Evolutionary conservation across 805 yeast genomes (phyloP).

Genomic region (Metschnikowia shivogae): DNA sequence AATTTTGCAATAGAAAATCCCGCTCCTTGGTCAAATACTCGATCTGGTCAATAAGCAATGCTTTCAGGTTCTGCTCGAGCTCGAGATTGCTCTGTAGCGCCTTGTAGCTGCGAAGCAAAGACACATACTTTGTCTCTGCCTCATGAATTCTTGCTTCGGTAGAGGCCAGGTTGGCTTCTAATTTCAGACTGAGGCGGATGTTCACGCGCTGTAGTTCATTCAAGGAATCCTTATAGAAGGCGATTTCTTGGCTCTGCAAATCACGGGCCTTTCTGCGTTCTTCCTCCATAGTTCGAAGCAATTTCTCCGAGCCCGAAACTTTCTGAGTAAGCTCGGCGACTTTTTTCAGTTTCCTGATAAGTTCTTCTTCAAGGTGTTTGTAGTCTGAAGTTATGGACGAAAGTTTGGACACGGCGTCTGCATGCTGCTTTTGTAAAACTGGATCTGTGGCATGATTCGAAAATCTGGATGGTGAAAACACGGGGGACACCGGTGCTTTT

Average conservation of each 20-base stretch:
- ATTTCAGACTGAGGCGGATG: slow-evolving; percentile 18
- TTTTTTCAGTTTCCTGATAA: slow-evolving; percentile 21
- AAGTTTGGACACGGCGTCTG: slow-evolving; percentile 29
- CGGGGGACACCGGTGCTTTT: not conserved
- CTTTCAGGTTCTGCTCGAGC: slow-evolving; percentile 49
- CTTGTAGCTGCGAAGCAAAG: slow-evolving; percentile 31
- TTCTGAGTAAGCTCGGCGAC: slow-evolving; percentile 27
- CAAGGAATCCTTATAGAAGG: slow-evolving; percentile 30
- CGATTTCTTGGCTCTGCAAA: slow-evolving; percentile 27
- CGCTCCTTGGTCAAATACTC: slow-evolving; percentile 43
- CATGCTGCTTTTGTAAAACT: slow-evolving; percentile 23
- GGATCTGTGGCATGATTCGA: slow-evolving; percentile 2
- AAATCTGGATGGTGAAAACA: not conserved
- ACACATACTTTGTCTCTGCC: slow-evolving; percentile 23
- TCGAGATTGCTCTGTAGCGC: slow-evolving; percentile 49
- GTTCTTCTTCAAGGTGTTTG: slow-evolving; percentile 30
- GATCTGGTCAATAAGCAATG: slow-evolving; percentile 50
- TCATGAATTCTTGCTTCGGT: slow-evolving; percentile 6
- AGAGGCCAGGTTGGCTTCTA: slow-evolving; percentile 9
- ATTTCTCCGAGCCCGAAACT: slow-evolving; percentile 24
- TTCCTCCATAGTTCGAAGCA: slow-evolving; percentile 25
- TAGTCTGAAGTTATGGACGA: slow-evolving; percentile 24
- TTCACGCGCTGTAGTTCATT: slow-evolving; percentile 27
- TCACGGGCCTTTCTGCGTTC: slow-evolving; percentile 27
- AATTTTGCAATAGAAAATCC: slow-evolving; percentile 12